A percentile compares a stretch with the other conserved stretches of the same genome.
Conservation (phyloP, 257 asterid species). For the Solanum boliviense region DNA sequence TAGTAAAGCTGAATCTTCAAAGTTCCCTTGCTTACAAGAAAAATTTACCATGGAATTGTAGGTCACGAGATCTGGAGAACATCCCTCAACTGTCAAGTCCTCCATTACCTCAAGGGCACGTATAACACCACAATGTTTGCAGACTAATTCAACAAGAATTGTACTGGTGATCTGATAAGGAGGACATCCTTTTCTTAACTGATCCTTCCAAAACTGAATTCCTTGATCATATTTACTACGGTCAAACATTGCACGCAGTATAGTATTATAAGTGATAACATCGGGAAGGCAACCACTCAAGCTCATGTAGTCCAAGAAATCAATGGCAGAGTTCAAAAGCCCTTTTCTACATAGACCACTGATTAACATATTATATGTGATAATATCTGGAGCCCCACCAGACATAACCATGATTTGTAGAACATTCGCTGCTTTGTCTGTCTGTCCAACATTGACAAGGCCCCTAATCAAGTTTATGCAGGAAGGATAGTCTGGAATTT, state of each 20-base stretch:
- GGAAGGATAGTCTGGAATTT: slow-evolving; percentile 57
- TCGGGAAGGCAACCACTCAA: slow-evolving; percentile 85
- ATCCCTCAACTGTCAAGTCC: slow-evolving; percentile 71
- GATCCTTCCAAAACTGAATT: slow-evolving; percentile 67
- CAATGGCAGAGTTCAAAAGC: slow-evolving; percentile 40
- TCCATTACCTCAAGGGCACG: slow-evolving; percentile 72
- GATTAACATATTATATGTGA: slow-evolving; percentile 79
- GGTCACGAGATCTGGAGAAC: slow-evolving; percentile 76
- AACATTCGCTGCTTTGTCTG: slow-evolving; percentile 50
- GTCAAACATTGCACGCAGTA: slow-evolving; percentile 59
- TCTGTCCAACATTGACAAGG: slow-evolving; percentile 38
- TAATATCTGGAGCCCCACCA: slow-evolving; percentile 81
- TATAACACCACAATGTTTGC: slow-evolving; percentile 40
- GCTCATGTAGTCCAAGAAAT: slow-evolving; percentile 61
- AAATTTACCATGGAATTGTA: slow-evolving; percentile 62
- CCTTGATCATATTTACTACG: slow-evolving; percentile 53
- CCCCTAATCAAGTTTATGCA: slow-evolving; percentile 81
- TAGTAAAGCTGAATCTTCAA: slow-evolving; percentile 36
- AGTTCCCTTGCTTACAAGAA: slow-evolving; percentile 53
- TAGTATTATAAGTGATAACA: slow-evolving; percentile 60
- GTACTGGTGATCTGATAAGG: slow-evolving; percentile 65
- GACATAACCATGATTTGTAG: slow-evolving; percentile 70
- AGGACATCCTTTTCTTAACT: slow-evolving; percentile 71
- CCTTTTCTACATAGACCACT: slow-evolving; percentile 69
- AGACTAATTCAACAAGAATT: slow-evolving; percentile 55